These are phyloP conservation scores for Magnolia sinica DNA, from an alignment of 164 flowering plant genomes.

Conservation along the genomic window DNA sequence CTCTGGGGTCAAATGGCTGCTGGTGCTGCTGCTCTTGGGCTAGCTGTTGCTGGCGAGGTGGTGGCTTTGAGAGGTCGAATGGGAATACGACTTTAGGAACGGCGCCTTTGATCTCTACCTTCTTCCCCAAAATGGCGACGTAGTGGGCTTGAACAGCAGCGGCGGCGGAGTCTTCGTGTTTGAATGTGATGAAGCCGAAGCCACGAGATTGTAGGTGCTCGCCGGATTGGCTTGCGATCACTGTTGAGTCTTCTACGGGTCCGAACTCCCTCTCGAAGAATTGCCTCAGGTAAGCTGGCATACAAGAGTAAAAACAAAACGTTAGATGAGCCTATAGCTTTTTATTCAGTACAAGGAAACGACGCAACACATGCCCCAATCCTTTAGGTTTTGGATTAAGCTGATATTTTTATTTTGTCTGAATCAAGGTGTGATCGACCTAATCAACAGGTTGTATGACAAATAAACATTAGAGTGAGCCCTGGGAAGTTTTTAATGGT, in stretches of 20 bases:
- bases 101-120: constrained; percentile 48
- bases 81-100: constrained; percentile 26
- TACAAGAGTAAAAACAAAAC: constrained; percentile 5
- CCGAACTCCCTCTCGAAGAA: constrained; percentile 50
- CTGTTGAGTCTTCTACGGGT: constrained; percentile 43
- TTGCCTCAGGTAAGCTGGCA: constrained; percentile 33
- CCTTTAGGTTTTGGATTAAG: neutral
- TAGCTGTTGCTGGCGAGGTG: neutral
- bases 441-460: no score
- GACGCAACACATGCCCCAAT: no score
- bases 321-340: neutral
- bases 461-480: no score
- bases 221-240: constrained; percentile 27
- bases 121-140: constrained; percentile 37
- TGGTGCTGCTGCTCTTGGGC: constrained; percentile 13
- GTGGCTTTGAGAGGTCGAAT: constrained; percentile 14
- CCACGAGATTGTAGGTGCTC: constrained; percentile 40
- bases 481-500: no score
- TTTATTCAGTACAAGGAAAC: no score
- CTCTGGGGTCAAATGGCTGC: neutral
- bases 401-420: neutral
- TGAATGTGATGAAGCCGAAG: constrained; percentile 55
- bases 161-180: constrained; percentile 37
- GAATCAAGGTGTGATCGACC: neutral
- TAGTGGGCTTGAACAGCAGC: constrained; percentile 46